Evolutionary conservation across 2,329 filamentous ascomycete species (phyloP).

Genomic region (Aspergillus fumigatus): DNA sequence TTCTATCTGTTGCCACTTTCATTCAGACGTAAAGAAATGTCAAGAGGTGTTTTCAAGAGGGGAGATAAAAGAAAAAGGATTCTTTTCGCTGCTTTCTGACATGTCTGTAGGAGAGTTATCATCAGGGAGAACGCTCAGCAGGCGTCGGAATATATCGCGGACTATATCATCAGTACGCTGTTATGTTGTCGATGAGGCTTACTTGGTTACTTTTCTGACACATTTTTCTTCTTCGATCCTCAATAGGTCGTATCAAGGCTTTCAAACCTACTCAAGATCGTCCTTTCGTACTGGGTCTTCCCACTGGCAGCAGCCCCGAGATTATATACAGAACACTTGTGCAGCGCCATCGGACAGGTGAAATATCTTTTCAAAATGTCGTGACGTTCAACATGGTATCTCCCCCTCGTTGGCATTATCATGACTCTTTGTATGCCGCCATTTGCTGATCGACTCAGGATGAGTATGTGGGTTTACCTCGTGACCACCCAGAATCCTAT

Average conservation of each 20-base stretch:
- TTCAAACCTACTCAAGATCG: slow-evolving; percentile 68
- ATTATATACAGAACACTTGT: slow-evolving; percentile 74
- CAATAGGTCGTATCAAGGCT: slow-evolving; percentile 66
- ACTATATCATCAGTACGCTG: slow-evolving; percentile 67
- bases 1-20: neutral
- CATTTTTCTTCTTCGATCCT: slow-evolving; percentile 2
- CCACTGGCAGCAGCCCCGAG: slow-evolving; percentile 77
- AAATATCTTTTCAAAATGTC: slow-evolving; percentile 82
- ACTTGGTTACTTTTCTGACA: neutral
- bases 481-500: slow-evolving; percentile 80
- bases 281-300: slow-evolving; percentile 78
- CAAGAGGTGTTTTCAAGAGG: neutral
- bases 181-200: neutral
- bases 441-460: slow-evolving; percentile 49
- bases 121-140: slow-evolving; percentile 67
- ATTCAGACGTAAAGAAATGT: neutral
- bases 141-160: slow-evolving; percentile 71
- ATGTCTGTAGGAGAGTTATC: slow-evolving; percentile 67
- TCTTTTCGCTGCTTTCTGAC: slow-evolving; percentile 7
- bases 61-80: neutral
- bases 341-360: slow-evolving; percentile 35
- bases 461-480: slow-evolving; percentile 79
- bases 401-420: neutral
- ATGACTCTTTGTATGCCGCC: neutral
- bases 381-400: slow-evolving; percentile 86